Evolutionary conservation across 1,139 yeast species (phyloP).

Genomic region (Debaryomyces subglobosus): DNA sequence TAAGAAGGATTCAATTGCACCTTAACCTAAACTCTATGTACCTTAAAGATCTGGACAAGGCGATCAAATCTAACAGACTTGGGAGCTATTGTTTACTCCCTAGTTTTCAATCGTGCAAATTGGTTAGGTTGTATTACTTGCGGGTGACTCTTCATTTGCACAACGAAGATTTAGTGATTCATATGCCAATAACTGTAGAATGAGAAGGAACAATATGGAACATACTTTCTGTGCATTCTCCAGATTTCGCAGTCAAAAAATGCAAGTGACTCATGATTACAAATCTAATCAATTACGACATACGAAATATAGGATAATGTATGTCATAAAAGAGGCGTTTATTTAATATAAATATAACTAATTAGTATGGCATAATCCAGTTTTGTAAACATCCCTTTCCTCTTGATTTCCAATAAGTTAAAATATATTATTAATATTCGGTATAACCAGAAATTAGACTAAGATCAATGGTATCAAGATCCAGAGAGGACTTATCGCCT

Average conservation of each 20-base stretch:
- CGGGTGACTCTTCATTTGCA: neutral
- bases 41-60: slow-evolving; percentile 6
- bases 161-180: neutral
- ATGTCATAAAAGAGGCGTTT: neutral
- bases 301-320: neutral
- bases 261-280: slow-evolving; percentile 2
- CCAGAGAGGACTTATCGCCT: neutral
- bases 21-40: slow-evolving; percentile 5
- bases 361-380: neutral
- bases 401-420: neutral
- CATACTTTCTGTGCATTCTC: neutral
- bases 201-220: neutral
- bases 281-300: neutral
- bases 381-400: too few species aligned
- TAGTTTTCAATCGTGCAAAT: slow-evolving; percentile 6
- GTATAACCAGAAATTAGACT: neutral
- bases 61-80: slow-evolving; percentile 6
- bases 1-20: neutral
- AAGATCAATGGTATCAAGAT: neutral
- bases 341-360: neutral
- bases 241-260: neutral
- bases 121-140: slow-evolving; percentile 6
- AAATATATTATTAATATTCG: too few species aligned
- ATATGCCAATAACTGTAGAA: neutral
- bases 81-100: slow-evolving; percentile 7